Percentiles rank a stretch among this genome's conserved stretches.
Evolutionary conservation across 129 eudicot species (phyloP).

Genomic region (Deinandra increscens): DNA sequence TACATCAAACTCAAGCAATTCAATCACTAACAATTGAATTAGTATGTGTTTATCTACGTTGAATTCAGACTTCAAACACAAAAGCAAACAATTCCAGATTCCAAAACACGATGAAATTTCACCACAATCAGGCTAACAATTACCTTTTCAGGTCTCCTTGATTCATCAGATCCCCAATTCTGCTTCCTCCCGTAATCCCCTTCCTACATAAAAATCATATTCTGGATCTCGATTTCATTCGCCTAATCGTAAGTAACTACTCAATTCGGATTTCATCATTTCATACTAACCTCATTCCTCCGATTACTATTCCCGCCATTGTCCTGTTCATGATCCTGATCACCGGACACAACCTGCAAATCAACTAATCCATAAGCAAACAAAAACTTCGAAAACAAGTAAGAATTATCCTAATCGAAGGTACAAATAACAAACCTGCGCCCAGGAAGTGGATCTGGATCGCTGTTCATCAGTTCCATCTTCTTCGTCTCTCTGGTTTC

Average conservation of each 20-base stretch:
- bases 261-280: background rate
- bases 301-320: constrained; percentile 21
- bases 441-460: constrained; percentile 85
- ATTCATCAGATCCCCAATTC: constrained; percentile 54
- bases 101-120: background rate
- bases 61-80: background rate
- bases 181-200: constrained; percentile 44
- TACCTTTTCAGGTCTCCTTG: constrained; percentile 55
- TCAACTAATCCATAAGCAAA: constrained; percentile 1
- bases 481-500: constrained; percentile 26
- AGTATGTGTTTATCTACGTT: no score
- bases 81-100: background rate
- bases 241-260: background rate
- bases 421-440: constrained; percentile 53
- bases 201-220: constrained; percentile 37
- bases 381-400: background rate
- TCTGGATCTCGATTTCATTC: background rate
- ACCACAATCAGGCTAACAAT: constrained; percentile 2
- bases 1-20: no score
- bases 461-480: constrained; percentile 51
- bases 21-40: no score
- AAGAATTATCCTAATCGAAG: background rate
- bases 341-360: constrained; percentile 78
- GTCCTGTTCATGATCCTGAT: constrained; percentile 45
- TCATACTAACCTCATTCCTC: constrained; percentile 39